These are phyloP conservation scores for Cryptosporidium sp. DNA, from an alignment of 169 alveolate genomes.

Conservation along the genomic window DNA sequence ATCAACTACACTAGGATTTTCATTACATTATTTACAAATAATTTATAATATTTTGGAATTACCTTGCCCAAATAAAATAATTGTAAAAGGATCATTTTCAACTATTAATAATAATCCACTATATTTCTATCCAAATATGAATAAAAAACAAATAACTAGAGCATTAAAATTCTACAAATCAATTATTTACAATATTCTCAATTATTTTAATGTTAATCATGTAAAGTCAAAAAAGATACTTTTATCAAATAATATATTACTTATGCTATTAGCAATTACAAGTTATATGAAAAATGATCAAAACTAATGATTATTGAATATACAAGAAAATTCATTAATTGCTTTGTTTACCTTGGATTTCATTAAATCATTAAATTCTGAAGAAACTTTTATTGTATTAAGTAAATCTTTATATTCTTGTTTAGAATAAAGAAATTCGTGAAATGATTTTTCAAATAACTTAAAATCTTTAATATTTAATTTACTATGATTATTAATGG, in stretches of 20 bases:
- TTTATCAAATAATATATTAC: constrained; percentile 16
- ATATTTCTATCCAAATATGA: constrained; percentile 19
- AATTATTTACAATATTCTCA: constrained; percentile 13
- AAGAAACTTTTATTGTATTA: not conserved
- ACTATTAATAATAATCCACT: constrained; percentile 1
- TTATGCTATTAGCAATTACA: not conserved
- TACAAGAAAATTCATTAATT: not conserved
- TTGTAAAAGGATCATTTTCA: constrained; percentile 18
- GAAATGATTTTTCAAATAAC: not conserved
- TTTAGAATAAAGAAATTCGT: constrained; percentile 3
- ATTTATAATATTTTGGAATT: constrained; percentile 9
- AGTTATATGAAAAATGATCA: not conserved
- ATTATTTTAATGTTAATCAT: constrained; percentile 30
- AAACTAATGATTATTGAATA: not conserved
- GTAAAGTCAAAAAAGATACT: not conserved
- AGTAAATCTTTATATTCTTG: constrained; percentile 11
- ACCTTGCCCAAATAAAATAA: not conserved
- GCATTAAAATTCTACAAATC: constrained; percentile 32
- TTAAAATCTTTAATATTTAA: not conserved
- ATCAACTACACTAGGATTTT: constrained; percentile 18
- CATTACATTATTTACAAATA: constrained; percentile 12
- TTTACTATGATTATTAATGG: not conserved
- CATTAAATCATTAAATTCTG: constrained; percentile 2
- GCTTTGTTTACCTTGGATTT: constrained; percentile 8
- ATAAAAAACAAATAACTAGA: not conserved